Percentiles rank a stretch among this genome's conserved stretches.
Conservation (phyloP, 75 land plant species). For the Cryptomeria japonica region DNA sequence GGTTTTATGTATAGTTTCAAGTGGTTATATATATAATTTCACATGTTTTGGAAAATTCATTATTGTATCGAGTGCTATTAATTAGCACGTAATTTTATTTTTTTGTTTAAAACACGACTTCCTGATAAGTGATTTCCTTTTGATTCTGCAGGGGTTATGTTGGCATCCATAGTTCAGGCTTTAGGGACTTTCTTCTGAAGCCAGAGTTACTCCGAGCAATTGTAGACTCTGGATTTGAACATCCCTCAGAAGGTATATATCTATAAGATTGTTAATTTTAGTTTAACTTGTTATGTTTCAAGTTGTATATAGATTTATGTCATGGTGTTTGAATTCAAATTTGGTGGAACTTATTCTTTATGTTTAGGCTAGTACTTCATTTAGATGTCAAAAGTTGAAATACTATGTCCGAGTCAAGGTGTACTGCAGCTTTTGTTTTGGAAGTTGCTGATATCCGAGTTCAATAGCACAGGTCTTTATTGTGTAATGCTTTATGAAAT, state of each 20-base stretch:
- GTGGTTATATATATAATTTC: slow-evolving; percentile 4
- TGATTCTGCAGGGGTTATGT: slow-evolving; percentile 84
- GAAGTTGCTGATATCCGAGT: neutral
- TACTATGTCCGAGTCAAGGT: neutral
- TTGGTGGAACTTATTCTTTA: neutral
- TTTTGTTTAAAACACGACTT: neutral
- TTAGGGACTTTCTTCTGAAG: slow-evolving; percentile 95
- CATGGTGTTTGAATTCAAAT: neutral
- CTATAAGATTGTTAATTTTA: neutral
- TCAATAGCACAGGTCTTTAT: too few relatives aligned
- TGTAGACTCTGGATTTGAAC: slow-evolving; percentile 98
- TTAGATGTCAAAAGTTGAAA: neutral
- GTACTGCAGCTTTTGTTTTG: neutral
- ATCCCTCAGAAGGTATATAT: slow-evolving; percentile 92
- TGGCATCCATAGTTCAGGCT: slow-evolving; percentile 98
- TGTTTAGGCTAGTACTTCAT: neutral
- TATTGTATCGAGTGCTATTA: neutral
- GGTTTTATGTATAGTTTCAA: neutral
- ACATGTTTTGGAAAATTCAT: neutral
- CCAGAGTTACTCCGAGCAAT: slow-evolving; percentile 96
- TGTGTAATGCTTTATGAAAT: too few relatives aligned
- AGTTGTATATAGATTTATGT: neutral
- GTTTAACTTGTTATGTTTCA: neutral
- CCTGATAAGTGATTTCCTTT: neutral
- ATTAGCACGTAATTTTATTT: neutral